phyloP scores from a whole-genome alignment of 306 rosid genomes.

The Glycyrrhiza uralensis region DNA sequence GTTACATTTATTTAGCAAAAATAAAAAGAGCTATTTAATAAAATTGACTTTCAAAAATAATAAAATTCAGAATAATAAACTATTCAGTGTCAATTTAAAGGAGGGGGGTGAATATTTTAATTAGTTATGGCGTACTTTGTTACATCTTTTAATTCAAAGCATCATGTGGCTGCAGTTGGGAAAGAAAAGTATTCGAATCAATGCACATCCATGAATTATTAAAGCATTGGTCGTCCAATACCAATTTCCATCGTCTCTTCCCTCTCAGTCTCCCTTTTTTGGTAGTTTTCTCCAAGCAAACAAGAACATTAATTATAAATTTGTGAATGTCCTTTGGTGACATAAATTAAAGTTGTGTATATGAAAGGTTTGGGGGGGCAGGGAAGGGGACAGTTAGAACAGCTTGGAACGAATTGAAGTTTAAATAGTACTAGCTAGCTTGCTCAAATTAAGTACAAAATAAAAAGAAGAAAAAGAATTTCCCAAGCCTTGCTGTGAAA shows the following conservation, averaged over 20 bases:
- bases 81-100: neutral
- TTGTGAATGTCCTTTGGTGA: slow-evolving; percentile 13
- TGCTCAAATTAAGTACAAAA: neutral
- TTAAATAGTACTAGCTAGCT: neutral
- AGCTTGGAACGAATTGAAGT: slow-evolving; percentile 4
- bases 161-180: slow-evolving; percentile 58
- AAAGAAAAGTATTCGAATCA: slow-evolving; percentile 26
- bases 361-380: neutral
- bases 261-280: neutral
- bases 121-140: slow-evolving; percentile 10
- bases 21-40: neutral
- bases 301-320: slow-evolving; percentile 13
- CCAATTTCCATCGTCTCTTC: neutral
- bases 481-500: neutral
- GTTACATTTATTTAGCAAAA: neutral
- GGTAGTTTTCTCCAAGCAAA: slow-evolving; percentile 16
- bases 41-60: neutral
- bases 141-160: slow-evolving; percentile 27
- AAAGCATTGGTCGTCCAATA: slow-evolving; percentile 11
- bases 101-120: slow-evolving; percentile 34
- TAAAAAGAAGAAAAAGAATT: neutral
- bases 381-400: slow-evolving; percentile 19
- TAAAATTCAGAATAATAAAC: neutral
- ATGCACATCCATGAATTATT: slow-evolving; percentile 17
- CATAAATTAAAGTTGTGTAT: slow-evolving; percentile 26